Conservation (phyloP, 2,329 filamentous ascomycete species). For the Rhinocladiella mackenziei region DNA sequence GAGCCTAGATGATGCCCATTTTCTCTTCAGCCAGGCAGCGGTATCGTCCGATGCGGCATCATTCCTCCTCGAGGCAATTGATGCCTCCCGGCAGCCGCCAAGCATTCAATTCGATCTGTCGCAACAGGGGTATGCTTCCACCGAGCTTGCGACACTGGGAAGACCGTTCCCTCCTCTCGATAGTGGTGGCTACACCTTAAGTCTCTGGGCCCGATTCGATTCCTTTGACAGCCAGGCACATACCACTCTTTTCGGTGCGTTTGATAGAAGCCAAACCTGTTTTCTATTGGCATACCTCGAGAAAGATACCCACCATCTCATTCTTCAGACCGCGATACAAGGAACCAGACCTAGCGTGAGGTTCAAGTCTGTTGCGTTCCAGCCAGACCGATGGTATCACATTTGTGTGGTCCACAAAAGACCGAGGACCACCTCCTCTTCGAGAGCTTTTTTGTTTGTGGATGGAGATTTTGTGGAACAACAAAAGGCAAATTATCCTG, state of each 20-base stretch:
- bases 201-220: constrained; percentile 85
- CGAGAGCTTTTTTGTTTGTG: constrained; percentile 83
- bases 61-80: constrained; percentile 71
- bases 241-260: constrained; percentile 93
- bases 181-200: constrained; percentile 80
- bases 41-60: constrained; percentile 54
- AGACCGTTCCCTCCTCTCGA: constrained; percentile 77
- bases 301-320: constrained; percentile 87
- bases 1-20: constrained; percentile 75
- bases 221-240: constrained; percentile 78
- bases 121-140: constrained; percentile 77
- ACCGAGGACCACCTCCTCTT: constrained; percentile 68
- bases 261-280: constrained; percentile 85
- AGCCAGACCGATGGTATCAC: constrained; percentile 83
- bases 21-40: constrained; percentile 60
- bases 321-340: constrained; percentile 89
- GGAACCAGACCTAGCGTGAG: constrained; percentile 83
- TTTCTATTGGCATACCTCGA: constrained; percentile 93
- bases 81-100: constrained; percentile 69
- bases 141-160: constrained; percentile 83
- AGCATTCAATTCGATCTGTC: constrained; percentile 94
- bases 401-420: constrained; percentile 81
- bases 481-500: constrained; percentile 81
- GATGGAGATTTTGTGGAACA: constrained; percentile 94
- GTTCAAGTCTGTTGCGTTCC: constrained; percentile 79